Evolutionary conservation across 805 yeast species (phyloP).

Genomic region (Kregervanrija pseudodelftensis): DNA sequence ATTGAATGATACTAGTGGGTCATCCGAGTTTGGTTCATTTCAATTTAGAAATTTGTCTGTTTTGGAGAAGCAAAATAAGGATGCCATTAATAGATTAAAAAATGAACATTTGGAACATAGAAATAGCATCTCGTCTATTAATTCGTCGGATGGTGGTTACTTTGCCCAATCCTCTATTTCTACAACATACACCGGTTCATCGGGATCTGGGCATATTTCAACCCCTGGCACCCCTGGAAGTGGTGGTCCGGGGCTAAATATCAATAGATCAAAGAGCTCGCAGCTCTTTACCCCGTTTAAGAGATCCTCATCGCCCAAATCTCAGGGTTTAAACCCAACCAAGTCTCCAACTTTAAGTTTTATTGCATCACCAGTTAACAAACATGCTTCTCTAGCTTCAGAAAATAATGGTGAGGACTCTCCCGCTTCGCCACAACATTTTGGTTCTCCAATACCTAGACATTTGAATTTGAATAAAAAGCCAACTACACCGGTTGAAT

Average conservation of each 20-base stretch:
- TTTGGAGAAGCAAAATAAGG: slow-evolving; percentile 88
- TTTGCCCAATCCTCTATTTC: slow-evolving; percentile 8
- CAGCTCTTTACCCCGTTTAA: slow-evolving; percentile 20
- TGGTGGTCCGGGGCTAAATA: slow-evolving; percentile 1
- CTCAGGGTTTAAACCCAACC: neutral
- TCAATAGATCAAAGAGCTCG: slow-evolving; percentile 15
- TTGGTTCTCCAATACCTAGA: neutral
- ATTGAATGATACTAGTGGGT: slow-evolving; percentile 51
- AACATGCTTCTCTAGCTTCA: slow-evolving; percentile 29
- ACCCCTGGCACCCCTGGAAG: slow-evolving; percentile 21
- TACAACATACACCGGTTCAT: slow-evolving; percentile 9
- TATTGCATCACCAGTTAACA: slow-evolving; percentile 21
- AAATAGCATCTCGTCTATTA: slow-evolving; percentile 33
- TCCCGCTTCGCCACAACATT: no score
- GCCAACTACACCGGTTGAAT: no score
- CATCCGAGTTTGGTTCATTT: slow-evolving; percentile 84
- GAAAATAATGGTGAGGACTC: slow-evolving; percentile 23
- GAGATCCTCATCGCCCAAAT: slow-evolving; percentile 28
- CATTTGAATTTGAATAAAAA: slow-evolving; percentile 8
- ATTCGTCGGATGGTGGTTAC: slow-evolving; percentile 37
- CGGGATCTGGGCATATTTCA: slow-evolving; percentile 14
- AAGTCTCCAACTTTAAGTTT: slow-evolving; percentile 18
- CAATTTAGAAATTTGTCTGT: slow-evolving; percentile 84
- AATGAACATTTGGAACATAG: slow-evolving; percentile 68
- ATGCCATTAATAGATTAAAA: slow-evolving; percentile 79